These are phyloP conservation scores for Arbutus unedo DNA, from an alignment of 148 eudicot genomes.

Conservation along the genomic window DNA sequence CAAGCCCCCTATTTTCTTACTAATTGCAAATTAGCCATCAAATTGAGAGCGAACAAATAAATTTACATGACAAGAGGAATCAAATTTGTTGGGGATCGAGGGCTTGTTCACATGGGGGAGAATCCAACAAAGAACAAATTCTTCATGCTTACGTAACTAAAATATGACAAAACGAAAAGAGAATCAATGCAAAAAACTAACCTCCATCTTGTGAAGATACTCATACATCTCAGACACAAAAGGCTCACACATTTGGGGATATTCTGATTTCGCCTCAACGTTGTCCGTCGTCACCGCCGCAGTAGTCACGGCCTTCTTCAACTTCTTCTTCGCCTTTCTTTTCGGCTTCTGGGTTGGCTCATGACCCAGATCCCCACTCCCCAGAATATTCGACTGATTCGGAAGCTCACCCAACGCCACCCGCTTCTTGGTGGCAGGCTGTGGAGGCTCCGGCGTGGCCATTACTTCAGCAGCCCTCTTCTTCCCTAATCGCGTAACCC, in stretches of 20 bases:
- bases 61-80: neutral
- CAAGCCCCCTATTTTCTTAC: too few species aligned
- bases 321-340: conserved; percentile 22
- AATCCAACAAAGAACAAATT: neutral
- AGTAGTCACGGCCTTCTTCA: conserved; percentile 13
- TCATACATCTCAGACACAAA: conserved; percentile 60
- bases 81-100: neutral
- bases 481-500: conserved; percentile 58
- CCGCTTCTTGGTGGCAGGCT: conserved; percentile 39
- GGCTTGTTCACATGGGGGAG: too few species aligned
- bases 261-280: conserved; percentile 31
- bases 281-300: conserved; percentile 11
- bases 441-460: conserved; percentile 13
- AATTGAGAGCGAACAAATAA: neutral
- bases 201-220: conserved; percentile 84
- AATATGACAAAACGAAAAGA: neutral
- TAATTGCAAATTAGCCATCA: too few species aligned
- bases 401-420: conserved; percentile 72
- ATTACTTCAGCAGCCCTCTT: conserved; percentile 44
- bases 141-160: neutral
- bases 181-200: conserved; percentile 17
- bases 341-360: conserved; percentile 22
- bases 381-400: conserved; percentile 20
- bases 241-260: conserved; percentile 68
- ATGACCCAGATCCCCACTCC: neutral